Conservation (phyloP, 306 rosid genomes). For the Trifolium pratense region DNA sequence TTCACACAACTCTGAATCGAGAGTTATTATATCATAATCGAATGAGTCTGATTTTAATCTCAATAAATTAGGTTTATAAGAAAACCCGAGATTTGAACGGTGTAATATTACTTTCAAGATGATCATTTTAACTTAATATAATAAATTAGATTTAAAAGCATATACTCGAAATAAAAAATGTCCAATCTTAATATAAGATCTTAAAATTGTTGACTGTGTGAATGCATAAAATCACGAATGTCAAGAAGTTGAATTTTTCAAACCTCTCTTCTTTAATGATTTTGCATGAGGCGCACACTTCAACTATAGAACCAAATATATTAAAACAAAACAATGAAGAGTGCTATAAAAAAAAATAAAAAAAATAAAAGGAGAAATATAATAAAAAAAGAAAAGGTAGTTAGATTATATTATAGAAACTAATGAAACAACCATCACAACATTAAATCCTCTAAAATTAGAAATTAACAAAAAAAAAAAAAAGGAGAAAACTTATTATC, state of each 20-base stretch:
- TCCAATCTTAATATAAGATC: neutral
- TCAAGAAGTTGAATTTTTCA: neutral
- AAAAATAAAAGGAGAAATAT: conserved; percentile 6
- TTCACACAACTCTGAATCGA: neutral
- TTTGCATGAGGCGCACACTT: conserved; percentile 27
- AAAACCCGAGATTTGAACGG: neutral
- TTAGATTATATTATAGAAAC: conserved; percentile 38
- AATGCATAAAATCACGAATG: neutral
- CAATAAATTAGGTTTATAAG: neutral
- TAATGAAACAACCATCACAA: conserved; percentile 17
- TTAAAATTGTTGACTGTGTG: neutral
- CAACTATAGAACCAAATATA: conserved; percentile 26
- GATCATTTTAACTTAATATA: neutral
- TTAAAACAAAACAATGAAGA: conserved; percentile 15
- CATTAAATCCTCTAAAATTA: neutral
- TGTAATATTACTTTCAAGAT: neutral
- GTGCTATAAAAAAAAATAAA: neutral
- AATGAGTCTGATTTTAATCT: neutral
- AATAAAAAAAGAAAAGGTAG: conserved; percentile 11
- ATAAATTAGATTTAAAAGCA: neutral
- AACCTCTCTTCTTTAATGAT: conserved; percentile 28
- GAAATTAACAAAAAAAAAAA: conserved; percentile 9
- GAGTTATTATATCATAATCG: neutral
- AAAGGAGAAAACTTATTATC: conserved; percentile 55
- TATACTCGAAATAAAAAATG: neutral